These are phyloP conservation scores for Leccinellum luteum DNA, from an alignment of 768 basidiomycete species.

Conservation along the genomic window DNA sequence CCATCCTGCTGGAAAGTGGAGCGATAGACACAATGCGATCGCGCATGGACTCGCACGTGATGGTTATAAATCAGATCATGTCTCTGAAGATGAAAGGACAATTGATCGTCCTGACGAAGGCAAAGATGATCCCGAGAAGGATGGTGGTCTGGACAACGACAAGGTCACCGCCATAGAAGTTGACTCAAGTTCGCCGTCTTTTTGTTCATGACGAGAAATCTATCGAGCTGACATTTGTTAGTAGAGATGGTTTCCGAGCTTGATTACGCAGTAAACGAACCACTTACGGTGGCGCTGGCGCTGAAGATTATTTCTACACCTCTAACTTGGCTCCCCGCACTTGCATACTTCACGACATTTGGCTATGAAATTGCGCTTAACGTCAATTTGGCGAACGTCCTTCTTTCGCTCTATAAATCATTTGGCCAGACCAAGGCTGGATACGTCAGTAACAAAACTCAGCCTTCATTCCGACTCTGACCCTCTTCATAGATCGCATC, in stretches of 20 bases:
- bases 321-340: slow-evolving; percentile 52
- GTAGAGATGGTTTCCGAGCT: slow-evolving; percentile 33
- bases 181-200: not conserved
- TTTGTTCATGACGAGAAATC: not conserved
- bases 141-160: slow-evolving; percentile 18
- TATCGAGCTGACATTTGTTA: not conserved
- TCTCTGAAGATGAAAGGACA: slow-evolving; percentile 7
- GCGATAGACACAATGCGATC: slow-evolving; percentile 40
- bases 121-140: slow-evolving; percentile 27
- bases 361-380: slow-evolving; percentile 59
- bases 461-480: slow-evolving; percentile 8
- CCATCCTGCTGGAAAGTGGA: slow-evolving; percentile 55
- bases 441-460: slow-evolving; percentile 40
- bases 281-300: slow-evolving; percentile 36
- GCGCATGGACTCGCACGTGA: slow-evolving; percentile 12
- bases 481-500: slow-evolving; percentile 23
- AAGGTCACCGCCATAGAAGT: slow-evolving; percentile 12
- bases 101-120: slow-evolving; percentile 18
- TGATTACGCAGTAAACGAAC: slow-evolving; percentile 46
- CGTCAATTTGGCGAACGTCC: slow-evolving; percentile 46
- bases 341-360: slow-evolving; percentile 55
- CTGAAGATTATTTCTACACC: slow-evolving; percentile 37
- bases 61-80: not conserved
- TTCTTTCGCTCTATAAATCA: slow-evolving; percentile 39
- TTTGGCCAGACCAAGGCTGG: slow-evolving; percentile 53